These are phyloP conservation scores for Lipomyces spencermartinsiae DNA, from an alignment of 805 yeast species.

Conservation along the genomic window DNA sequence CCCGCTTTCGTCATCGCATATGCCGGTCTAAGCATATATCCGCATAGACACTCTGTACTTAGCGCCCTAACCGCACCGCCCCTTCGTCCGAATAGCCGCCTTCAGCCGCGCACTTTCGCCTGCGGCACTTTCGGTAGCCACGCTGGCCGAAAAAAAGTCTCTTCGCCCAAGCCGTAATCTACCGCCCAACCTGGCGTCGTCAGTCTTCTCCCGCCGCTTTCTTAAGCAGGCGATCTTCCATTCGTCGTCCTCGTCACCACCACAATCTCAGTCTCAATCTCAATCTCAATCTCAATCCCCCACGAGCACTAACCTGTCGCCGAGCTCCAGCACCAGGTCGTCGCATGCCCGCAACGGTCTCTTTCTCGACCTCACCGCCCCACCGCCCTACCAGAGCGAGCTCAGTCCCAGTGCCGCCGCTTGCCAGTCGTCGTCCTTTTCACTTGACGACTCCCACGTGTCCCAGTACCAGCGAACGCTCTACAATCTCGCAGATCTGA, in stretches of 20 bases:
- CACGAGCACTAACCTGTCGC: background rate
- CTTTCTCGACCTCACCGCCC: constrained; percentile 16
- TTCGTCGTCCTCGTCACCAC: constrained; percentile 20
- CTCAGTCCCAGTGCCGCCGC: constrained; percentile 7
- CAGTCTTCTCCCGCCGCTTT: constrained; percentile 36
- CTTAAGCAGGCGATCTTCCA: constrained; percentile 35
- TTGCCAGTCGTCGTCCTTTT: constrained; percentile 3
- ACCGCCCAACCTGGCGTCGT: constrained; percentile 23
- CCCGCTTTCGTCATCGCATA: too few species aligned
- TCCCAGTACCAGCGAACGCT: constrained; percentile 13
- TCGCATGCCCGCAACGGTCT: constrained; percentile 18
- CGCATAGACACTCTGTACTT: too few species aligned
- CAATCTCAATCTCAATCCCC: background rate
- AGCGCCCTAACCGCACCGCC: too few species aligned
- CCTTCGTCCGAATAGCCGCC: too few species aligned
- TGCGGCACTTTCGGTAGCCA: too few species aligned
- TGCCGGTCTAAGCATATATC: too few species aligned
- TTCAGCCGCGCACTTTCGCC: too few species aligned
- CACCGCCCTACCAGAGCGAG: constrained; percentile 23
- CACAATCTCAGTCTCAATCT: background rate
- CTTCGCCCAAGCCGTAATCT: background rate
- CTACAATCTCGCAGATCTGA: constrained; percentile 11
- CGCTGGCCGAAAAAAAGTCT: background rate
- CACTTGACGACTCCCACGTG: constrained; percentile 5
- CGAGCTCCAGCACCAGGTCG: background rate